Evolutionary conservation across 1,139 yeast species (phyloP).

Genomic region (Candida frijolesensis): DNA sequence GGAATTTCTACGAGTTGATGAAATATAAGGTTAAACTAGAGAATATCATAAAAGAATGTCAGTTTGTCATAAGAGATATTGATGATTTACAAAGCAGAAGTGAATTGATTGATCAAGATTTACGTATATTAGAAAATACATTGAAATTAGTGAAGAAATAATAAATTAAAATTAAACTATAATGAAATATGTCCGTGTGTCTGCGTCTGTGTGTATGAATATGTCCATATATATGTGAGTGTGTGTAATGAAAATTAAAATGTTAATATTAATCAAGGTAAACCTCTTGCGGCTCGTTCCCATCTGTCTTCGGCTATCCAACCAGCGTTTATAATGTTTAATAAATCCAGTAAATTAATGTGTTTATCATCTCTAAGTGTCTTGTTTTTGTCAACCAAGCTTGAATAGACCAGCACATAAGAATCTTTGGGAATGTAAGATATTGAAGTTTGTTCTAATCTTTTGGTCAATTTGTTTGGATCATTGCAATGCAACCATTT

Average conservation of each 20-base stretch:
- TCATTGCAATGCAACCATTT: conserved; percentile 50
- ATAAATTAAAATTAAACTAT: background rate
- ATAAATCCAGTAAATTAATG: conserved; percentile 60
- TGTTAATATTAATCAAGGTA: conserved; percentile 23
- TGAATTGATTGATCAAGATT: conserved; percentile 48
- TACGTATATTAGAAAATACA: conserved; percentile 49
- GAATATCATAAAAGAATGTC: conserved; percentile 21
- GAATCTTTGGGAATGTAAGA: conserved; percentile 47
- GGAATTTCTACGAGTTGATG: conserved; percentile 28
- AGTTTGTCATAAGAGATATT: conserved; percentile 21
- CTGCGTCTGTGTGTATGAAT: background rate
- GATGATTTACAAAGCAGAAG: conserved; percentile 43
- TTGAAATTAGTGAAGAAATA: conserved; percentile 20
- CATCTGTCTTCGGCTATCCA: conserved; percentile 69
- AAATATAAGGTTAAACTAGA: conserved; percentile 23
- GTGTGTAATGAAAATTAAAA: background rate
- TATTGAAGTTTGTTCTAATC: conserved; percentile 29
- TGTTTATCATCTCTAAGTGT: conserved; percentile 50
- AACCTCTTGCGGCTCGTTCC: conserved; percentile 58
- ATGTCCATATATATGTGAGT: background rate
- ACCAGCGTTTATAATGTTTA: conserved; percentile 64
- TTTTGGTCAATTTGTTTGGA: conserved; percentile 19
- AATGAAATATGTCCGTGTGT: background rate
- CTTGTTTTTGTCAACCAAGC: conserved; percentile 60
- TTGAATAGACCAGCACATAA: conserved; percentile 57